Percentiles rank a stretch among this genome's conserved stretches.
Conservation (phyloP, 2,329 filamentous ascomycete genomes). For the Didymosphaeria variabile region DNA sequence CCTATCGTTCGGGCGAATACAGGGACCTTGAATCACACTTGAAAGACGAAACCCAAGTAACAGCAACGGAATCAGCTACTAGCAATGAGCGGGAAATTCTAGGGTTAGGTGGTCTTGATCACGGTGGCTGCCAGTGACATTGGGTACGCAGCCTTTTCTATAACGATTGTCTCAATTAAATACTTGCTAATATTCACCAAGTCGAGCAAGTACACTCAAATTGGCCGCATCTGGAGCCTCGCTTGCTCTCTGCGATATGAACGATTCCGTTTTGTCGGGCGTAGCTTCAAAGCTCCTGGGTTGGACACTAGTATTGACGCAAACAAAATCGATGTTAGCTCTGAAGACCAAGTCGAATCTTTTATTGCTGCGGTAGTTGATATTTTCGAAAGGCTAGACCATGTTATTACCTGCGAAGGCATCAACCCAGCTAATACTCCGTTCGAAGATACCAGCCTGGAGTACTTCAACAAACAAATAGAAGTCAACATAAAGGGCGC, state of each 20-base stretch:
- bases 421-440: conserved; percentile 5
- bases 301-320: neutral
- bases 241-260: conserved; percentile 11
- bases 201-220: conserved; percentile 7
- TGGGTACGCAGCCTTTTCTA: neutral
- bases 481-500: conserved; percentile 5
- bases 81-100: conserved; percentile 8
- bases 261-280: neutral
- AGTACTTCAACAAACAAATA: conserved; percentile 6
- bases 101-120: conserved; percentile 1
- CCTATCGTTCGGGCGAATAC: neutral
- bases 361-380: conserved; percentile 5
- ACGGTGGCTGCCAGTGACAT: conserved; percentile 10
- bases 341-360: neutral
- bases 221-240: conserved; percentile 5
- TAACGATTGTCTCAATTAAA: neutral
- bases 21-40: neutral
- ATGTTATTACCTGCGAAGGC: conserved; percentile 9
- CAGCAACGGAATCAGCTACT: neutral
- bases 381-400: conserved; percentile 5
- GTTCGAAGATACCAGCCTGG: conserved; percentile 3
- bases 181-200: neutral
- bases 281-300: neutral
- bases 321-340: conserved; percentile 11
- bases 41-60: too few species aligned